Percentiles rank a stretch among this genome's conserved stretches.
These are phyloP conservation scores for Sphaerosporella brunnea DNA, from an alignment of 495 filamentous ascomycete genomes.

Conservation along the genomic window DNA sequence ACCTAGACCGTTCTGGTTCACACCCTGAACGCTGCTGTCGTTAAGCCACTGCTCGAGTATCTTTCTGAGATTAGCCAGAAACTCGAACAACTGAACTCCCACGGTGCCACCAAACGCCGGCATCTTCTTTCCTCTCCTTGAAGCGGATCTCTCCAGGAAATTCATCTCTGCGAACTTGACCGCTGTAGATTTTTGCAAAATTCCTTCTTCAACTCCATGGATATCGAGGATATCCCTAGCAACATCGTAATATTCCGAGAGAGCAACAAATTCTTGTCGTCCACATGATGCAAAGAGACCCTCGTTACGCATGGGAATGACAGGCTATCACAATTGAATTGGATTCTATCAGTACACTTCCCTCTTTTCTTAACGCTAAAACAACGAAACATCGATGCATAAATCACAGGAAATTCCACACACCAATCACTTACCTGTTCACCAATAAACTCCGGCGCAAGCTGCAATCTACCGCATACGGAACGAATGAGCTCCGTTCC, in stretches of 20 bases:
- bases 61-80: conserved; percentile 14
- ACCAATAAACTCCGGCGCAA: conserved; percentile 20
- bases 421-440: conserved; percentile 37
- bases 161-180: conserved; percentile 16
- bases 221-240: conserved; percentile 11
- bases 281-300: conserved; percentile 28
- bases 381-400: conserved; percentile 11
- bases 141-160: conserved; percentile 20
- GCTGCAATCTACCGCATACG: conserved; percentile 3
- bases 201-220: conserved; percentile 9
- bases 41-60: conserved; percentile 13
- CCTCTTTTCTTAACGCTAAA: neutral
- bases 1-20: neutral
- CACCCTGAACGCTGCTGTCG: neutral
- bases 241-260: conserved; percentile 7
- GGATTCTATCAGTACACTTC: conserved; percentile 27
- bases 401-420: conserved; percentile 15
- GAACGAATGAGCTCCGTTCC: conserved; percentile 8
- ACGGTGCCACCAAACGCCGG: conserved; percentile 6
- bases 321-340: conserved; percentile 30
- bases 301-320: conserved; percentile 50
- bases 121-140: neutral
- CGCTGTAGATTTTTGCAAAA: conserved; percentile 15
- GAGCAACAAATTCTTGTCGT: neutral
- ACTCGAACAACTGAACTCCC: conserved; percentile 18